Percentiles rank a stretch among this genome's conserved stretches.
These are phyloP conservation scores for Galerina sulciceps DNA, from an alignment of 768 basidiomycete genomes.

Conservation along the genomic window DNA sequence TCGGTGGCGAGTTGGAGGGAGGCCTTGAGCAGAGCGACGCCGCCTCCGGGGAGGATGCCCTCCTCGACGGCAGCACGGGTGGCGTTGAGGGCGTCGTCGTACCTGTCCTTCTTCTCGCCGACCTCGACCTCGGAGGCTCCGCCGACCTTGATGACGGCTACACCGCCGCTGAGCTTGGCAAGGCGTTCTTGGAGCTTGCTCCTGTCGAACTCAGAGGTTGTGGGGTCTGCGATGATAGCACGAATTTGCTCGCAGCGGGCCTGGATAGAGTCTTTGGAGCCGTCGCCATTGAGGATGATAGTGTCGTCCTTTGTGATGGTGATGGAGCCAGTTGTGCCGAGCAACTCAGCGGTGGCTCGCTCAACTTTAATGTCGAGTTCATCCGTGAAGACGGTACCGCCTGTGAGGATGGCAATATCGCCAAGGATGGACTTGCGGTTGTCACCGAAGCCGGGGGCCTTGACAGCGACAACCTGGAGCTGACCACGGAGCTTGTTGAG, in stretches of 20 bases:
- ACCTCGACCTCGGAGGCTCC: conserved; percentile 95
- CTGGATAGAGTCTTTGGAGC: conserved; percentile 86
- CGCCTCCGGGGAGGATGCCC: conserved; percentile 97
- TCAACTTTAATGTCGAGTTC: conserved; percentile 98
- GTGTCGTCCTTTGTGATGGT: conserved; percentile 99
- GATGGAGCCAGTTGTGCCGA: conserved; percentile 89
- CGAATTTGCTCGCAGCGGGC: conserved; percentile 98
- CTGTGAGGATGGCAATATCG: conserved; percentile 95
- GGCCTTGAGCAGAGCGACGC: conserved; percentile 90
- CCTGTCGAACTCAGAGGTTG: conserved; percentile 92
- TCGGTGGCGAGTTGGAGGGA: conserved; percentile 68
- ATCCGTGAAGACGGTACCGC: conserved; percentile 96
- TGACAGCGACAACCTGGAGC: conserved; percentile 91
- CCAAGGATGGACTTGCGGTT: conserved; percentile 99
- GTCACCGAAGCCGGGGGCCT: conserved; percentile 98
- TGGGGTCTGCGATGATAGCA: conserved; percentile 74
- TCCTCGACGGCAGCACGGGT: conserved; percentile 98
- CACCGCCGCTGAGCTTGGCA: conserved; percentile 94
- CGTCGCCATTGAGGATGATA: conserved; percentile 92
- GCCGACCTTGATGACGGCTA: conserved; percentile 98
- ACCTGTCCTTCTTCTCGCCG: conserved; percentile 98
- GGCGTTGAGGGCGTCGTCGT: conserved; percentile 97
- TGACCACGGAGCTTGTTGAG: conserved; percentile 99
- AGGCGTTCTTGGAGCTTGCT: conserved; percentile 96
- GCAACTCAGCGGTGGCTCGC: conserved; percentile 83